phyloP scores from a whole-genome alignment of 257 asterid species.

The Ocimum tenuiflorum region DNA sequence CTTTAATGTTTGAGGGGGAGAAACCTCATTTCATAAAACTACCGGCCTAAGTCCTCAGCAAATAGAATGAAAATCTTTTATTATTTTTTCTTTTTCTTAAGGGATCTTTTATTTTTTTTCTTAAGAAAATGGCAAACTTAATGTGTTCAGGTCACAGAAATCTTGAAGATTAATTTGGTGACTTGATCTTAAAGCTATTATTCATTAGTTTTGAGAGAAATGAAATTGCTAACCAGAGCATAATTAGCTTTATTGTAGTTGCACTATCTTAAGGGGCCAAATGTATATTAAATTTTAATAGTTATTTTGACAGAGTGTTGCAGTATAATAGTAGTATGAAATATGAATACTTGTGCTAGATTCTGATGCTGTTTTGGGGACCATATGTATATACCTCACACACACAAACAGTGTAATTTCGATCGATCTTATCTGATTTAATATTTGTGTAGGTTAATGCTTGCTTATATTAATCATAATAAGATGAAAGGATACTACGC shows the following conservation, averaged over 20 bases:
- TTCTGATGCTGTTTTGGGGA: slow-evolving; percentile 9
- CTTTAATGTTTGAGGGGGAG: too few relatives aligned
- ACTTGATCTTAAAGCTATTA: neutral
- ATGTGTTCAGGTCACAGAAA: neutral
- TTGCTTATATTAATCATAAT: neutral
- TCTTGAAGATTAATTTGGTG: neutral
- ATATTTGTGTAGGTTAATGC: too few relatives aligned
- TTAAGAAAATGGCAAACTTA: neutral
- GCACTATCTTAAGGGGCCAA: neutral
- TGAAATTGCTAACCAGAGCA: neutral
- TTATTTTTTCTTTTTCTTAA: too few relatives aligned
- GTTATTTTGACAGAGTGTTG: neutral
- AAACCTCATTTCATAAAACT: too few relatives aligned
- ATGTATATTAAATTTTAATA: neutral
- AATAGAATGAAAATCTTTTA: too few relatives aligned
- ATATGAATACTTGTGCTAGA: slow-evolving; percentile 4
- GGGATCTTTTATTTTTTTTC: too few relatives aligned
- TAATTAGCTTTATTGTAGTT: neutral
- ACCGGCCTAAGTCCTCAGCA: too few relatives aligned
- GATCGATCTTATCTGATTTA: neutral
- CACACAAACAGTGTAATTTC: too few relatives aligned
- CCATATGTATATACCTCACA: neutral
- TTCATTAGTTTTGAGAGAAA: neutral
- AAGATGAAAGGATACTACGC: neutral
- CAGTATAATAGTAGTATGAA: neutral